Base-by-base conservation (phyloP, 2,329 filamentous ascomycete species). In the Penicillium olsonii region DNA sequence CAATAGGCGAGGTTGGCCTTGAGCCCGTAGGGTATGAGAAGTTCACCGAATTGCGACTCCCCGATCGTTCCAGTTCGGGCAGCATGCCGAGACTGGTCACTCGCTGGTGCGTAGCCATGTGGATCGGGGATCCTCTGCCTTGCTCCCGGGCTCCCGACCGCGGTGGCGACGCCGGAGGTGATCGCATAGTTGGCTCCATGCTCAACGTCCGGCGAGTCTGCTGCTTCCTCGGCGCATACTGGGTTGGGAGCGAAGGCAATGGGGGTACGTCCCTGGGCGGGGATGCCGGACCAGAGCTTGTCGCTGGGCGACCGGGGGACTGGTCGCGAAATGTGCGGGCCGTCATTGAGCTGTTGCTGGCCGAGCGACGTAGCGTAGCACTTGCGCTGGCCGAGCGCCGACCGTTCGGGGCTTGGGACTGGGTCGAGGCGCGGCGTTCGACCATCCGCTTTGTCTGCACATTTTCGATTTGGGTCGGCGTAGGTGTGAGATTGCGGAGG, bases 391-490 rank as follows among this genome's bases (percentile, higher is more conserved):
- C 71, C 48, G 68, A 69, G 45, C 62, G 69, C 57, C 69, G 73
- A 49, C 73, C 69, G 51, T 73, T 65, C 33, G 74, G 71, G 41
- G 77, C 78, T 40, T 82, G 76, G 4, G 90, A 92, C 2, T 88
- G 88, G 35, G 82, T 73, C 1, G 91, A 95, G 43, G 80, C 79
- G 69, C 81, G 84, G 54, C 91, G 84, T 61, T 90, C 84, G 52
- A 84, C 70, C 66, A 87, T 92, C 65, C 92, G 87, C 76, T 92
- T 96, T 5, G 92, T 95, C 70, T 95, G 87, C 37, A 95, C 84
- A 65, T 90, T 84, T 68, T 84, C 87, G 48, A 96, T 87, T 60
- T 85, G 85, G 43, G 86, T 92, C 18, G 90, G 91, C 2, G 88
- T 85, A 43, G 85, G 85, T 9, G 90, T 86, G 59, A 88, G 84